A percentile compares a stretch with the other conserved stretches of the same genome.
These are phyloP conservation scores for Angophora floribunda DNA, from an alignment of 345 rosid species.

Conservation along the genomic window DNA sequence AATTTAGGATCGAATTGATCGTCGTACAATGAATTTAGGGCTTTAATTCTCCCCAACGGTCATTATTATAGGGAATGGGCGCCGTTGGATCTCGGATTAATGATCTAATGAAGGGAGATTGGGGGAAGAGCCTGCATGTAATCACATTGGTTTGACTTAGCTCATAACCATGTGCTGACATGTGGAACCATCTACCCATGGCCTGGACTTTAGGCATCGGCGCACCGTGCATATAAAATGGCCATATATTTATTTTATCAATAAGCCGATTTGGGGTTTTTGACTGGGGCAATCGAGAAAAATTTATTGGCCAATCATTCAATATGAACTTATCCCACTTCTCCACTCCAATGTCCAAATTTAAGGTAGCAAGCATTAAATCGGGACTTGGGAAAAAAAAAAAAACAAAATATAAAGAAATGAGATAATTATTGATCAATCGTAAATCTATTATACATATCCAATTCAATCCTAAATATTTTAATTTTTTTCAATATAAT, in stretches of 20 bases:
- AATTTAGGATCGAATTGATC: rapidly evolving
- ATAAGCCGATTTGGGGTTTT: neutral
- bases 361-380: neutral
- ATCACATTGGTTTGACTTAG: neutral
- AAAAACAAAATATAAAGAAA: neutral
- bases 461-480: neutral
- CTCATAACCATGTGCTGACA: neutral
- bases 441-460: too few relatives aligned
- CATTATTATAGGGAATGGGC: neutral
- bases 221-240: neutral
- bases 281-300: neutral
- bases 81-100: neutral
- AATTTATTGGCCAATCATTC: neutral
- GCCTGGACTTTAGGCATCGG: neutral
- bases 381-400: neutral
- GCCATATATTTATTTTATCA: too few relatives aligned
- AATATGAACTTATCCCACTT: neutral
- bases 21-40: rapidly evolving
- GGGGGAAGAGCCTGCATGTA: neutral
- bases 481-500: too few relatives aligned
- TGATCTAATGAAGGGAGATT: neutral
- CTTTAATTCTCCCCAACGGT: neutral
- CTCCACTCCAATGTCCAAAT: neutral
- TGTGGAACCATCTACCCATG: neutral
- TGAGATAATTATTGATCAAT: neutral